Evolutionary conservation across 2,329 filamentous ascomycete genomes (phyloP).

Genomic region (Domatiomyces catenatus): DNA sequence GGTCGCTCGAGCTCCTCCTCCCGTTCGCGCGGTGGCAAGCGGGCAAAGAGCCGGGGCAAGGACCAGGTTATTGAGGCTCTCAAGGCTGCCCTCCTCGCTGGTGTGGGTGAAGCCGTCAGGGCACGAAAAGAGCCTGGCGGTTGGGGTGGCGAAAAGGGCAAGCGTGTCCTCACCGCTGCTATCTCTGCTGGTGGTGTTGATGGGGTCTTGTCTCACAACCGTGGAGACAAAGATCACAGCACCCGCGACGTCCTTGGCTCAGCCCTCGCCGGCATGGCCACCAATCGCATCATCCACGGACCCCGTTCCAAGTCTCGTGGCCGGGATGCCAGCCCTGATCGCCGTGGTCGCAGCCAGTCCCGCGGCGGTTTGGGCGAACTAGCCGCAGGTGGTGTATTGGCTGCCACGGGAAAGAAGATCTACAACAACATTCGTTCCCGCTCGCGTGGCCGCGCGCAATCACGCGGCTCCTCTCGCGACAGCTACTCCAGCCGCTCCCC

Average conservation of each 20-base stretch:
- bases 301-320: constrained; percentile 50
- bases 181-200: constrained; percentile 75
- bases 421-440: constrained; percentile 30
- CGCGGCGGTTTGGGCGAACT: constrained; percentile 29
- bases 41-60: constrained; percentile 28
- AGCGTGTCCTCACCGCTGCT: constrained; percentile 78
- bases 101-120: constrained; percentile 81
- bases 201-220: constrained; percentile 43
- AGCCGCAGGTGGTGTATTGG: constrained; percentile 30
- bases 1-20: constrained; percentile 34
- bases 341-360: constrained; percentile 26
- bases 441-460: constrained; percentile 25
- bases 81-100: constrained; percentile 78
- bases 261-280: constrained; percentile 73
- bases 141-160: constrained; percentile 84
- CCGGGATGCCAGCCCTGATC: constrained; percentile 16
- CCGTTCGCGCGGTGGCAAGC: constrained; percentile 37
- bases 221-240: constrained; percentile 52
- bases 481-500: constrained; percentile 39
- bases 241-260: constrained; percentile 75
- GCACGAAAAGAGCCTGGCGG: constrained; percentile 75
- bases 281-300: constrained; percentile 74
- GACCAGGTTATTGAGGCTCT: constrained; percentile 68
- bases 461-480: constrained; percentile 37
- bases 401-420: constrained; percentile 33